Evolutionary conservation across 1,284 basidiomycete genomes (phyloP).

Genomic region (Cutaneotrichosporon mucoides): DNA sequence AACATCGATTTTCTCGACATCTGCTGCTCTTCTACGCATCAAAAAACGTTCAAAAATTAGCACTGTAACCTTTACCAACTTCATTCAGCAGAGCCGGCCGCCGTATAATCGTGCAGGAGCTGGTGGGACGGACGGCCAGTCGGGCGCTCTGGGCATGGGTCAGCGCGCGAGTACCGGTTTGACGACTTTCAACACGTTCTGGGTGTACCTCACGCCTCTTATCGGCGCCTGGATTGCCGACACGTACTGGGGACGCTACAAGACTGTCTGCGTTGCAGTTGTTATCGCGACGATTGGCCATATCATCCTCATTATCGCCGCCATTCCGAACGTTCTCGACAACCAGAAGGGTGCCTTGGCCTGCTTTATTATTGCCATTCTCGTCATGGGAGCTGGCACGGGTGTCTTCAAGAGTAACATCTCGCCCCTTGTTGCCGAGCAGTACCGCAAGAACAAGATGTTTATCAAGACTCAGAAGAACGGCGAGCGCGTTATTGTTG

Average conservation of each 20-base stretch:
- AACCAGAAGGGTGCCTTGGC: conserved; percentile 10
- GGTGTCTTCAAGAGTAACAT: conserved; percentile 47
- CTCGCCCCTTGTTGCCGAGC: conserved; percentile 47
- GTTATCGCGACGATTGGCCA: conserved; percentile 40
- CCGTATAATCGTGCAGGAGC: conserved; percentile 65
- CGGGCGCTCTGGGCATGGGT: conserved; percentile 53
- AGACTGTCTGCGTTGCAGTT: conserved; percentile 58
- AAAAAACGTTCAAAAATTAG: neutral
- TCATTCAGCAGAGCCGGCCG: conserved; percentile 53
- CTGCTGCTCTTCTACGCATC: too few relatives aligned
- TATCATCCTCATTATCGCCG: conserved; percentile 40
- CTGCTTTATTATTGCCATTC: conserved; percentile 46
- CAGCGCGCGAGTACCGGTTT: conserved; percentile 30
- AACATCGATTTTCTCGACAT: too few relatives aligned
- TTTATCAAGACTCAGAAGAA: conserved; percentile 28
- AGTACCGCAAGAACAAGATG: conserved; percentile 41
- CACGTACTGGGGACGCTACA: conserved; percentile 64
- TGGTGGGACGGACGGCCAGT: conserved; percentile 54
- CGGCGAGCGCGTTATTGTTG: conserved; percentile 48
- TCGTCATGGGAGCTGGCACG: conserved; percentile 44
- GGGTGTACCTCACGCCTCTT: conserved; percentile 33
- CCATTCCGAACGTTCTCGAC: conserved; percentile 43
- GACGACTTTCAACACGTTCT: conserved; percentile 34
- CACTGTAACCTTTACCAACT: conserved; percentile 23
- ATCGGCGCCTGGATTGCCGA: conserved; percentile 58